Conservation (phyloP, 192 early-diverging fungal species). For the Coemansia sp. region DNA sequence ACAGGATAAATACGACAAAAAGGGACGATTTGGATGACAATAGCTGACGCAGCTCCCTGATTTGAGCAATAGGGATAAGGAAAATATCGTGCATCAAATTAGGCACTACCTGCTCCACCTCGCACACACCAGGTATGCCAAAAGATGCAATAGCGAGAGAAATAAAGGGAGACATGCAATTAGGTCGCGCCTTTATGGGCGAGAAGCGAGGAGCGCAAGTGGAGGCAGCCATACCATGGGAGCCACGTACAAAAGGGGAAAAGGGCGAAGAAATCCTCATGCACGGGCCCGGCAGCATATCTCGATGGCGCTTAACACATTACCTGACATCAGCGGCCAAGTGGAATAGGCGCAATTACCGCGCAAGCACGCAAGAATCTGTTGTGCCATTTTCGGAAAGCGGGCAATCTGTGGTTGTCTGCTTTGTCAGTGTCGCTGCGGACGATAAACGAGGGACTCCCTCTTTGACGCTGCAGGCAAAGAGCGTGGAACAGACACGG, state of each 20-base stretch:
- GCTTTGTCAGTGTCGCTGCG: not conserved
- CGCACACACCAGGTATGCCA: not conserved
- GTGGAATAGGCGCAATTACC: not conserved
- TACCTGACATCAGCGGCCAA: not conserved
- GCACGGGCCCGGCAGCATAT: not conserved
- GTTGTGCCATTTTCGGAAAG: conserved; percentile 1
- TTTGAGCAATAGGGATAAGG: not conserved
- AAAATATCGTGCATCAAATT: not conserved
- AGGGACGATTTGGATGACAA: not conserved
- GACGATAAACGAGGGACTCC: not conserved
- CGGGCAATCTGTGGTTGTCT: not conserved
- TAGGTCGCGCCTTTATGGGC: not conserved
- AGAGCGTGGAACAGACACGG: not conserved
- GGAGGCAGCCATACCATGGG: not conserved
- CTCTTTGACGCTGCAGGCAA: not conserved
- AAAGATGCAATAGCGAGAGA: not conserved
- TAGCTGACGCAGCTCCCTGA: not conserved
- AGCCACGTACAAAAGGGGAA: conserved; percentile 1
- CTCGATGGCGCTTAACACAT: not conserved
- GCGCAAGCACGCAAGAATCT: conserved; percentile 1
- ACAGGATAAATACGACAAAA: not conserved
- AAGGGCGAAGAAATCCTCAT: not conserved
- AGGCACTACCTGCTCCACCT: not conserved
- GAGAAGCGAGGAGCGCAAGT: not conserved
- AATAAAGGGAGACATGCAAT: not conserved